A percentile compares a stretch with the other conserved stretches of the same genome.
phyloP scores from a whole-genome alignment of 768 basidiomycete species.

The Strobilomyces confusus region DNA sequence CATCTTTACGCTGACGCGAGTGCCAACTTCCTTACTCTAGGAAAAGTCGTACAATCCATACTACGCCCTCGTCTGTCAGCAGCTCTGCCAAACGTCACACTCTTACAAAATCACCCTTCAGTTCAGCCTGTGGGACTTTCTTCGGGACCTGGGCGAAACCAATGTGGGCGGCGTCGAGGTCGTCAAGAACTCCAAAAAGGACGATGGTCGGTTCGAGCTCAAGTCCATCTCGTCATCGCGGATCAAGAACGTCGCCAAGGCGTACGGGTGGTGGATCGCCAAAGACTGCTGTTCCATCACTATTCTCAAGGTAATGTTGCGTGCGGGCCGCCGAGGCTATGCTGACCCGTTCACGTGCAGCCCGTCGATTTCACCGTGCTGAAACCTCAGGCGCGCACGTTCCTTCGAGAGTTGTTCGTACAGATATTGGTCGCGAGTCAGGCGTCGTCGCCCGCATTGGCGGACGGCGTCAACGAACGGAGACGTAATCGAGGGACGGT shows the following conservation, averaged over 20 bases:
- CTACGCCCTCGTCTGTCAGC: slow-evolving; percentile 85
- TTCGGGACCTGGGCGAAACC: slow-evolving; percentile 85
- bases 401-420: slow-evolving; percentile 67
- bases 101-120: slow-evolving; percentile 90
- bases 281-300: slow-evolving; percentile 72
- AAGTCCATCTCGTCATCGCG: slow-evolving; percentile 56
- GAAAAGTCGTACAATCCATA: slow-evolving; percentile 94
- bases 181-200: slow-evolving; percentile 54
- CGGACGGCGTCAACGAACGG: slow-evolving; percentile 31
- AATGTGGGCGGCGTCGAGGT: slow-evolving; percentile 77
- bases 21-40: slow-evolving; percentile 25
- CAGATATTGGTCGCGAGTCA: slow-evolving; percentile 76
- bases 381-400: slow-evolving; percentile 56
- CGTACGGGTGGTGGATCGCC: slow-evolving; percentile 91
- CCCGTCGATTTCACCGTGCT: slow-evolving; percentile 83
- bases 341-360: slow-evolving; percentile 35
- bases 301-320: slow-evolving; percentile 69
- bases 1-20: not conserved
- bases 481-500: slow-evolving; percentile 55
- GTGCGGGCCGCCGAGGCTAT: not conserved
- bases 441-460: slow-evolving; percentile 60
- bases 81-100: slow-evolving; percentile 75
- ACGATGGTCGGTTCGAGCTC: slow-evolving; percentile 41
- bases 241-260: slow-evolving; percentile 70
- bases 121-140: slow-evolving; percentile 94